A percentile compares a stretch with the other conserved stretches of the same genome.
Conservation (phyloP, 2,329 filamentous ascomycete species). For the Nannizziopsis arthrosporioides region DNA sequence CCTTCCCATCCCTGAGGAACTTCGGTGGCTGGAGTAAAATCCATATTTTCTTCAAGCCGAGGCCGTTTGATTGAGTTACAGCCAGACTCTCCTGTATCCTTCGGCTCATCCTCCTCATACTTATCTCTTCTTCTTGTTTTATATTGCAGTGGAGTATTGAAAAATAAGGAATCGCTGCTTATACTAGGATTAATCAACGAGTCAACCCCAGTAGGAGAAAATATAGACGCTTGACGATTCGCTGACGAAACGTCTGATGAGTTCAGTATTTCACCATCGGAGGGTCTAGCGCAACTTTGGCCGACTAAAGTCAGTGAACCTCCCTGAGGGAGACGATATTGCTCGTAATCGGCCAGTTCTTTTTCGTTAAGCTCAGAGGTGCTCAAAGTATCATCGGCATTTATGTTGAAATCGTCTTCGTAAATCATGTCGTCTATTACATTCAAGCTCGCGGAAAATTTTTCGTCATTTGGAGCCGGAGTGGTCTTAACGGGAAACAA, state of each 20-base stretch:
- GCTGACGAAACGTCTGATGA: background rate
- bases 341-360: slow-evolving; percentile 9
- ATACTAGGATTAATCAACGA: background rate
- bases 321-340: slow-evolving; percentile 2
- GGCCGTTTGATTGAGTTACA: background rate
- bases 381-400: background rate
- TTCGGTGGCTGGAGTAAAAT: background rate
- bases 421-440: background rate
- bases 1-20: slow-evolving; percentile 24
- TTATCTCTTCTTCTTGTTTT: slow-evolving; percentile 3
- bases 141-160: slow-evolving; percentile 1
- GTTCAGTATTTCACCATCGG: background rate
- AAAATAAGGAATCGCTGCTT: slow-evolving; percentile 11
- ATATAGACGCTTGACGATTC: background rate
- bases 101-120: background rate
- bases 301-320: background rate
- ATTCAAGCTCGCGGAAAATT: background rate
- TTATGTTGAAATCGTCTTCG: background rate
- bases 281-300: background rate
- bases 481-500: background rate
- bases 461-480: background rate
- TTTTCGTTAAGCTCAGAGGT: background rate
- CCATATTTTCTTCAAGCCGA: background rate
- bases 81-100: background rate
- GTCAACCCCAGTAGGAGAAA: slow-evolving; percentile 1